These are phyloP conservation scores for Sugiyamaella qingdaonensis DNA, from an alignment of 805 yeast species.

Conservation along the genomic window DNA sequence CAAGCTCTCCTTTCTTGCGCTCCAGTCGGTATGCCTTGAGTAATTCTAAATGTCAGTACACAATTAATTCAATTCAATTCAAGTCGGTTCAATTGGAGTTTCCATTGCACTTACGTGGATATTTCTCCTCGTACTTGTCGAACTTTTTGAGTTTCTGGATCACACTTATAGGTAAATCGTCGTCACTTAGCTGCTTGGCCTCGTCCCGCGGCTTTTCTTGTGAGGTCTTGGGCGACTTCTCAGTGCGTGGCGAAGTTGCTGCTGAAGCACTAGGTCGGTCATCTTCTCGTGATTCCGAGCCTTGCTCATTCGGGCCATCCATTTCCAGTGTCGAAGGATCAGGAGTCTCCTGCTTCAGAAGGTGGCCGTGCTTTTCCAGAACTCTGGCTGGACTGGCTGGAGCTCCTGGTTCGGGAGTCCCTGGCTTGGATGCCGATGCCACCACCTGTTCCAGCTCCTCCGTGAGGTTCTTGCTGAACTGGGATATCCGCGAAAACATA, in stretches of 20 bases:
- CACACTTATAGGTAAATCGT: conserved; percentile 52
- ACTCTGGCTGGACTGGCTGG: conserved; percentile 10
- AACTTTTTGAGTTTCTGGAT: conserved; percentile 66
- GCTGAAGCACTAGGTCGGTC: background rate
- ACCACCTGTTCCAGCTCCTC: conserved; percentile 54
- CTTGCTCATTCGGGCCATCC: conserved; percentile 1
- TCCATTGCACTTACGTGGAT: conserved; percentile 55
- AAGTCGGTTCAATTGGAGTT: background rate
- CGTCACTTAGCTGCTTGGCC: conserved; percentile 8
- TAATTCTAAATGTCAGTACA: conserved; percentile 33
- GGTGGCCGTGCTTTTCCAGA: conserved; percentile 14
- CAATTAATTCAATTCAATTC: background rate
- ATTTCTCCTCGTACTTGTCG: conserved; percentile 83
- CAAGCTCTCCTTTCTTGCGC: conserved; percentile 58
- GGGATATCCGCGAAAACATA: conserved; percentile 57
- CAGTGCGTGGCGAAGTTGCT: background rate
- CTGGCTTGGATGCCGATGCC: conserved; percentile 15
- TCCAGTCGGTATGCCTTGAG: conserved; percentile 83
- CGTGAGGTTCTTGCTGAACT: conserved; percentile 56
- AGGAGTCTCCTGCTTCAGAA: conserved; percentile 18
- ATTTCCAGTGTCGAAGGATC: conserved; percentile 21
- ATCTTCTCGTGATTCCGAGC: background rate
- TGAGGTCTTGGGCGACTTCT: background rate
- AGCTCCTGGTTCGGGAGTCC: conserved; percentile 3
- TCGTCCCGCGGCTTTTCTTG: background rate